Evolutionary conservation across 1,284 basidiomycete species (phyloP).

Genomic region (Albatrellus sp.): DNA sequence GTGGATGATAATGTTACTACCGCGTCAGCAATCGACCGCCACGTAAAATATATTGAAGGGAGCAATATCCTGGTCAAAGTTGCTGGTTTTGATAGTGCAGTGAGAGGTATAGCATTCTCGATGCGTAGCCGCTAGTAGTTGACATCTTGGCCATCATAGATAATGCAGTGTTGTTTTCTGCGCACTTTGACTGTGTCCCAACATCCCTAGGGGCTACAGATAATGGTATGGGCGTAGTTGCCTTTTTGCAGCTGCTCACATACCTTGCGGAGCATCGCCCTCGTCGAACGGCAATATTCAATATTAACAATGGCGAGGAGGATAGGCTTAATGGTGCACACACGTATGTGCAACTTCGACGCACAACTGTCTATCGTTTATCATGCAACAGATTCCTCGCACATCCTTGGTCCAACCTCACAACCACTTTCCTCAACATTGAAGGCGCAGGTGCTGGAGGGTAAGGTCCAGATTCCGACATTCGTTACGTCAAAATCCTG

Average conservation of each 20-base stretch:
- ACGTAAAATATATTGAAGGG: slow-evolving; percentile 53
- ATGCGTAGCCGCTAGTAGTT: too few species aligned
- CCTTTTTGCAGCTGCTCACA: slow-evolving; percentile 51
- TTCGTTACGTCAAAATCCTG: neutral
- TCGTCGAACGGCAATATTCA: slow-evolving; percentile 55
- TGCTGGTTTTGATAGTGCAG: slow-evolving; percentile 34
- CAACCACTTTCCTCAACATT: slow-evolving; percentile 60
- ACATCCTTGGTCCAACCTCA: slow-evolving; percentile 61
- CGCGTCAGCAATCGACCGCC: slow-evolving; percentile 30
- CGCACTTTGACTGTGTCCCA: slow-evolving; percentile 72
- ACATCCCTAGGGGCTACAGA: slow-evolving; percentile 67
- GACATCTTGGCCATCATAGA: neutral
- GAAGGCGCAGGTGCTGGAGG: slow-evolving; percentile 75
- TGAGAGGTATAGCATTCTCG: slow-evolving; percentile 3
- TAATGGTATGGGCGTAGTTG: slow-evolving; percentile 62
- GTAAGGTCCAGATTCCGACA: slow-evolving; percentile 23
- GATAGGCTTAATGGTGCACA: slow-evolving; percentile 62
- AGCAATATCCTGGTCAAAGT: slow-evolving; percentile 62
- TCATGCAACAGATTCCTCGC: slow-evolving; percentile 38
- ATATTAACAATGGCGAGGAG: slow-evolving; percentile 77
- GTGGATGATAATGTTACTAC: slow-evolving; percentile 47
- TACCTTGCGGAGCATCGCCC: slow-evolving; percentile 43
- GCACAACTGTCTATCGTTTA: neutral
- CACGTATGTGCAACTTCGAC: slow-evolving; percentile 26
- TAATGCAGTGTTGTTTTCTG: slow-evolving; percentile 58